Evolutionary conservation across 2,329 filamentous ascomycete species (phyloP).

Genomic region (Botryosphaeria dothidea): DNA sequence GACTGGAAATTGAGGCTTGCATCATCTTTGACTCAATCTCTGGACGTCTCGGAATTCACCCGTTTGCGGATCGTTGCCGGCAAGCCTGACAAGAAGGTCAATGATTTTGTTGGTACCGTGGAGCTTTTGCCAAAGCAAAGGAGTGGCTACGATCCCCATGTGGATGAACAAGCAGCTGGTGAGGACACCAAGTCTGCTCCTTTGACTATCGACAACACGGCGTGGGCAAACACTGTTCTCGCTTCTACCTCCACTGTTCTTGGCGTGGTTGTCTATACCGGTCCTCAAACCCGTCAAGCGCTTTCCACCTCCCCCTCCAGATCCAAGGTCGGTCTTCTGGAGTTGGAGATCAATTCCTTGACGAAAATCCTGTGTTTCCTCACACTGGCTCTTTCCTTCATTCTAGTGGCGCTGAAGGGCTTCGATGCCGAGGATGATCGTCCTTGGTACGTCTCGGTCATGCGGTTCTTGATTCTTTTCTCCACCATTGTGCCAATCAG

Average conservation of each 20-base stretch:
- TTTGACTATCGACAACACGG: slow-evolving; percentile 92
- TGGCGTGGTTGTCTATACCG: slow-evolving; percentile 91
- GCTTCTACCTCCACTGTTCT: slow-evolving; percentile 88
- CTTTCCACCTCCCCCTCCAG: slow-evolving; percentile 88
- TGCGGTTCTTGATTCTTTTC: slow-evolving; percentile 96
- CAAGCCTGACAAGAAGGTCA: slow-evolving; percentile 90
- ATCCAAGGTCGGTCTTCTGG: slow-evolving; percentile 89
- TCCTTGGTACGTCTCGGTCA: slow-evolving; percentile 93
- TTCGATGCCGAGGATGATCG: slow-evolving; percentile 67
- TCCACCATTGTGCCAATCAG: slow-evolving; percentile 99
- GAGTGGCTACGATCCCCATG: slow-evolving; percentile 49
- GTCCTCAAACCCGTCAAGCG: slow-evolving; percentile 88
- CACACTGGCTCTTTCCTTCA: slow-evolving; percentile 80
- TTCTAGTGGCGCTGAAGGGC: slow-evolving; percentile 84
- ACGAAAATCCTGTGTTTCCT: slow-evolving; percentile 94
- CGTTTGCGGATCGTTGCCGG: slow-evolving; percentile 73
- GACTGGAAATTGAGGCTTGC: slow-evolving; percentile 96
- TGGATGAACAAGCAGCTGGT: slow-evolving; percentile 20
- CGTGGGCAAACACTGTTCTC: slow-evolving; percentile 97
- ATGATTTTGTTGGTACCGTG: slow-evolving; percentile 90
- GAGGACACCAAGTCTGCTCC: slow-evolving; percentile 61
- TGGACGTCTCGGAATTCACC: slow-evolving; percentile 70
- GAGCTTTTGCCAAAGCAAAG: slow-evolving; percentile 64
- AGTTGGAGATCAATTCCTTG: slow-evolving; percentile 94
- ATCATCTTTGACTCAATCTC: slow-evolving; percentile 79